Percentiles rank a stretch among this genome's conserved stretches.
phyloP scores from a whole-genome alignment of 306 rosid genomes.

The Pterocarpus macrocarpus region DNA sequence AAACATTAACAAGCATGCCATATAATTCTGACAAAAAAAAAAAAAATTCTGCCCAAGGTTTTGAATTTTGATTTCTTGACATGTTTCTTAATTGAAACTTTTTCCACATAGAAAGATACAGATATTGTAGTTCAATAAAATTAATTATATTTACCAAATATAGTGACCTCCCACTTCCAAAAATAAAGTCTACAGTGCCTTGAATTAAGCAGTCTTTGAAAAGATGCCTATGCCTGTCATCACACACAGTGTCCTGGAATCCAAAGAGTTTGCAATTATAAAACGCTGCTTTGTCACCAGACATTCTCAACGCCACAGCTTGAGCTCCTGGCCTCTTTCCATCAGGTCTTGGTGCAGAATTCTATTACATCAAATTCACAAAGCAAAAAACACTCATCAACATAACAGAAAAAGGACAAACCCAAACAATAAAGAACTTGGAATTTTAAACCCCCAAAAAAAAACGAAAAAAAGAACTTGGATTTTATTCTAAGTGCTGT shows the following conservation, averaged over 20 bases:
- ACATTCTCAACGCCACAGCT: constrained; percentile 41
- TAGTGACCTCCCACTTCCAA: constrained; percentile 45
- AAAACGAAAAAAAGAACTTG: no score
- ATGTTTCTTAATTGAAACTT: neutral
- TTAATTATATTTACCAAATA: constrained; percentile 36
- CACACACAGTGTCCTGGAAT: constrained; percentile 42
- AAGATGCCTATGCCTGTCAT: constrained; percentile 38
- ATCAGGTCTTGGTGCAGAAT: constrained; percentile 40
- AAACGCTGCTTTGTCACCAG: constrained; percentile 47
- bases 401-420: neutral
- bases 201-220: constrained; percentile 37
- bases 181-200: constrained; percentile 42
- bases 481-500: no score
- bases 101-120: neutral
- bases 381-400: no score
- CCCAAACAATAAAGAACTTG: neutral
- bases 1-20: neutral
- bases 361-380: constrained; percentile 11
- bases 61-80: no score
- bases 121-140: neutral
- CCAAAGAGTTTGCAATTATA: neutral
- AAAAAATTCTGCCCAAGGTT: no score
- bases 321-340: constrained; percentile 9
- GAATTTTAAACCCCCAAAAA: no score
- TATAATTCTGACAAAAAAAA: no score